A percentile compares a stretch with the other conserved stretches of the same genome.
These are phyloP conservation scores for Spergularia bocconei DNA, from an alignment of 148 eudicot species.

Conservation along the genomic window DNA sequence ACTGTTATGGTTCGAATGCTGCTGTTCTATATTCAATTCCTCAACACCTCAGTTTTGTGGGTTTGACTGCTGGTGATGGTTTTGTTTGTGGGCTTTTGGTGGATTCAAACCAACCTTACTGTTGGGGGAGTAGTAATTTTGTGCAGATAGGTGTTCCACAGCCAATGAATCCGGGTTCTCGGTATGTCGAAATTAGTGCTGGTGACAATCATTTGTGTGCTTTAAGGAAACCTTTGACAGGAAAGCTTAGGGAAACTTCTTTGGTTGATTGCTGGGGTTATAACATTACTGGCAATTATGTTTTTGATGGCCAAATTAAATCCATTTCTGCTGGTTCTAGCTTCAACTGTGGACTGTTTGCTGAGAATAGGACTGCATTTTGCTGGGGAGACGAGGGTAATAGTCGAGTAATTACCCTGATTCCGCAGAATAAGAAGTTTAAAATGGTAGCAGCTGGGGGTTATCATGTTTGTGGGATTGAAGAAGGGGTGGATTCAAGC, in stretches of 20 bases:
- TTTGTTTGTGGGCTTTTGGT: conserved; percentile 80
- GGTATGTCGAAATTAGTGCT: conserved; percentile 79
- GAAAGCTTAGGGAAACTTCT: conserved; percentile 49
- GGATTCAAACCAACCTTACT: conserved; percentile 62
- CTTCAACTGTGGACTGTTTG: conserved; percentile 78
- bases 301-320: conserved; percentile 61
- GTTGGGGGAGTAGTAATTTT: conserved; percentile 79
- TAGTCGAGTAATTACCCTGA: conserved; percentile 49
- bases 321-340: conserved; percentile 81
- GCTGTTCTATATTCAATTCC: conserved; percentile 64
- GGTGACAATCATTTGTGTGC: conserved; percentile 97
- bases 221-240: conserved; percentile 58
- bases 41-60: conserved; percentile 40
- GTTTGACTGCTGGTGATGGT: conserved; percentile 79
- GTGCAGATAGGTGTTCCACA: conserved; percentile 71
- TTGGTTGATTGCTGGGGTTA: conserved; percentile 97
- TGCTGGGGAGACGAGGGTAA: conserved; percentile 92
- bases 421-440: conserved; percentile 55
- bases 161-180: conserved; percentile 47
- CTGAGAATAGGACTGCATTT: conserved; percentile 61
- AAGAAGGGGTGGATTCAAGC: conserved; percentile 54
- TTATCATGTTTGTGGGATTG: conserved; percentile 84
- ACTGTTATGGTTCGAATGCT: conserved; percentile 74
- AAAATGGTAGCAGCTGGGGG: conserved; percentile 80
- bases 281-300: conserved; percentile 71